Conservation (phyloP, 257 asterid genomes). For the Gentiana macrophylla region DNA sequence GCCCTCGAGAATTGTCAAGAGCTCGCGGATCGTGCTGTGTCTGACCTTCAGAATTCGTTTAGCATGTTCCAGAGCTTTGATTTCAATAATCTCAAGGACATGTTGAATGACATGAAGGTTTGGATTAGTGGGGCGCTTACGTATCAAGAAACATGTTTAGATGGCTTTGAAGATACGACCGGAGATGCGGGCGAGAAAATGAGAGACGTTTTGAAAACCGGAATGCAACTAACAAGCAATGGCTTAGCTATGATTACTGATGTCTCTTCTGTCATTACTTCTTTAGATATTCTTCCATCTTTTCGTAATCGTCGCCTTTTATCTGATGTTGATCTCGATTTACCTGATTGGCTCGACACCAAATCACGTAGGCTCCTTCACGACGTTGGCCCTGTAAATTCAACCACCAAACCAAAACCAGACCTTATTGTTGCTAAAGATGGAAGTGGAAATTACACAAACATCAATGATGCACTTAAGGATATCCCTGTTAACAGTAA, state of each 20-base stretch:
- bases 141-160: conserved; percentile 70
- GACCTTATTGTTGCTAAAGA: conserved; percentile 24
- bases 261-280: conserved; percentile 32
- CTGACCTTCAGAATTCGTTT: conserved; percentile 44
- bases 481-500: conserved; percentile 23
- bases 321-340: conserved; percentile 13
- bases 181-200: conserved; percentile 57
- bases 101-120: conserved; percentile 41
- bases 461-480: conserved; percentile 42
- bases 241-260: conserved; percentile 82
- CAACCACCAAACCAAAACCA: conserved; percentile 9
- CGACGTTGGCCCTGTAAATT: background rate
- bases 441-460: conserved; percentile 25
- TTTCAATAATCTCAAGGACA: conserved; percentile 27
- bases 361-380: conserved; percentile 27
- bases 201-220: conserved; percentile 30
- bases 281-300: conserved; percentile 22
- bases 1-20: conserved; percentile 55
- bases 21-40: conserved; percentile 35
- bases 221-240: conserved; percentile 68
- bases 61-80: conserved; percentile 39
- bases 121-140: conserved; percentile 90
- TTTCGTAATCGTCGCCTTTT: conserved; percentile 37
- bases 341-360: conserved; percentile 32
- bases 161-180: conserved; percentile 37